Base-by-base conservation (phyloP, 495 filamentous ascomycete species). In the Penicillium canescens region DNA sequence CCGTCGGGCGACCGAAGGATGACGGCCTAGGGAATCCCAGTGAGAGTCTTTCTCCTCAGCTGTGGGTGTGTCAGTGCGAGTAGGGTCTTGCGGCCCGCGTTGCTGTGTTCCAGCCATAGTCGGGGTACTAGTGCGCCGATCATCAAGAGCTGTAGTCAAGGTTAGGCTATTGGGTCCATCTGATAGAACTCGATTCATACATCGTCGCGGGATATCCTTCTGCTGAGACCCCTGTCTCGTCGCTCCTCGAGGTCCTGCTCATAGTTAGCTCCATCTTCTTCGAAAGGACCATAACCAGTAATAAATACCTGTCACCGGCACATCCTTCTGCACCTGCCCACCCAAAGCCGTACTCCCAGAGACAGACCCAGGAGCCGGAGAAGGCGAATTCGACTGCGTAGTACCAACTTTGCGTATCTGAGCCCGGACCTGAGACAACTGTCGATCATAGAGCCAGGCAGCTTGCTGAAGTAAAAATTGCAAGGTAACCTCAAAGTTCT, bases 391-490 rank as follows among this genome's bases (percentile, higher is more conserved):
- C 31, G 76, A 76, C 21, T 75, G 69, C 12, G 79, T 69, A 28
- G 71, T 75, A 23, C 81, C 78, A 26, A 88, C 86, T 71, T 86
- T 93, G 44, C 86, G 82, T 82, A 98, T 92, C 73, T 97, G 92
- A 6, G 90, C 91, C 58, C 89, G 84, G 34, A 96, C 88, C 66
- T 96, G 88, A 0, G 87, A 87, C 6, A 95, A 78, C 69, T 98
- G 91, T 39, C 88, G 83, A 71, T 98, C 92, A 61, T 95, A 96
- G 2, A 97, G 85, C 87, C 92, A 97, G 72, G 90, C 90, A 55
- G 90, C 91, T 68, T 98, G 91, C 67, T 97, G 92, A 5, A 96
- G 84, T 7, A 98, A 76, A 66, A 98, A 98, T 21, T 91, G 81
- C 23, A 92, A 81, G 11, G 89, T 86, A 35, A 97, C 94, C 46